These are phyloP conservation scores for Monosporascus sp. DNA, from an alignment of 2,329 filamentous ascomycete species.

Conservation along the genomic window DNA sequence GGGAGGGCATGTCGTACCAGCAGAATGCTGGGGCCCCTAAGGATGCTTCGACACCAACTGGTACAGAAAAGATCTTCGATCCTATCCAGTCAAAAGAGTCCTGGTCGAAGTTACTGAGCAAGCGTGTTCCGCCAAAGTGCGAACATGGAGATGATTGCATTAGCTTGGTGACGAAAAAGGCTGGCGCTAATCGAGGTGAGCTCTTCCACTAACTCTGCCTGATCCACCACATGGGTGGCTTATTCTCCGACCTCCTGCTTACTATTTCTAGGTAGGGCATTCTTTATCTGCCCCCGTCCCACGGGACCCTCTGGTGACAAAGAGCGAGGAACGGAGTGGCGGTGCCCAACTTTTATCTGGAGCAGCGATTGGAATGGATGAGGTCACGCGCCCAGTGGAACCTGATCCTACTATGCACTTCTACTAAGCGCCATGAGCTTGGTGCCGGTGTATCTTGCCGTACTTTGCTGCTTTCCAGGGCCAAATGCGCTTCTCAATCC, in stretches of 20 bases:
- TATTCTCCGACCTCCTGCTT: constrained; percentile 2
- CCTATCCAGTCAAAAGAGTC: constrained; percentile 71
- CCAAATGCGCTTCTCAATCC: no score
- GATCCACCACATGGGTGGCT: not conserved
- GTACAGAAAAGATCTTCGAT: constrained; percentile 50
- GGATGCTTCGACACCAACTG: not conserved
- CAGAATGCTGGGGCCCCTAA: constrained; percentile 4
- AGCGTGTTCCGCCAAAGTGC: constrained; percentile 69
- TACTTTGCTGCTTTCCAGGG: no score
- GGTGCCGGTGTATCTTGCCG: no score
- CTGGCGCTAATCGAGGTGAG: constrained; percentile 73
- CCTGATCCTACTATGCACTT: not conserved
- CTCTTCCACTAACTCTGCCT: constrained; percentile 11
- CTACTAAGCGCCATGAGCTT: no score
- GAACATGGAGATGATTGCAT: constrained; percentile 88
- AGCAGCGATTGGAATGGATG: constrained; percentile 51
- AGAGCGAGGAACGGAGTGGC: constrained; percentile 79
- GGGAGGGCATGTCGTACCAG: not conserved
- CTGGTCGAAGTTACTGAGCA: constrained; percentile 81
- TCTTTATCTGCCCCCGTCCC: constrained; percentile 64
- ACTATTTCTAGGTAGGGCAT: constrained; percentile 46
- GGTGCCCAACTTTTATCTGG: constrained; percentile 80
- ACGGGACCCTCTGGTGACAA: constrained; percentile 81
- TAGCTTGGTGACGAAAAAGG: constrained; percentile 78
- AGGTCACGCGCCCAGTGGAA: not conserved